Conservation (phyloP, 2,329 filamentous ascomycete species). For the Colletotrichum somersetense region DNA sequence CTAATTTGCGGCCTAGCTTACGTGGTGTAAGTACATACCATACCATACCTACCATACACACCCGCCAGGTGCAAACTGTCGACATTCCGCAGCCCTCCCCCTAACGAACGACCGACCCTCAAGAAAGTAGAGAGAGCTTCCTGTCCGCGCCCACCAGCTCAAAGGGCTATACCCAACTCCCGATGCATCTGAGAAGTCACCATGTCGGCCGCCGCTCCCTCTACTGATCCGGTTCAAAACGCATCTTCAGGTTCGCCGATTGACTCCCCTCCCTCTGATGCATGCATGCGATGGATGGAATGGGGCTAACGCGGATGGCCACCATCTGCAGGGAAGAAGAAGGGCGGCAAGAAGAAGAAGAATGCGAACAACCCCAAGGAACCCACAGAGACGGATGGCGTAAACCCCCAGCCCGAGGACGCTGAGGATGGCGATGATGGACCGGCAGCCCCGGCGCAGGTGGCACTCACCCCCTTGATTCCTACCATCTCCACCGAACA, state of each 20-base stretch:
- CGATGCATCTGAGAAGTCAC: constrained; percentile 41
- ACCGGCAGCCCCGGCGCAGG: constrained; percentile 55
- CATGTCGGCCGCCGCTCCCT: constrained; percentile 49
- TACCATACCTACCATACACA: not conserved
- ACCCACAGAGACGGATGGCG: constrained; percentile 51
- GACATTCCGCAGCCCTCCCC: constrained; percentile 30
- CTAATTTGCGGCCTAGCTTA: constrained; percentile 41
- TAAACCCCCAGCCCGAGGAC: constrained; percentile 49
- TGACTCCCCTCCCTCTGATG: constrained; percentile 13
- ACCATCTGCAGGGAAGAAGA: constrained; percentile 62
- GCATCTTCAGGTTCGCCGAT: constrained; percentile 47
- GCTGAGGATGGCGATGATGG: constrained; percentile 59
- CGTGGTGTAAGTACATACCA: constrained; percentile 41
- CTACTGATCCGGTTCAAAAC: constrained; percentile 46
- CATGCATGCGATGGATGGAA: not conserved
- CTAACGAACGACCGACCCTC: constrained; percentile 8
- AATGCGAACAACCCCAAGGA: constrained; percentile 63
- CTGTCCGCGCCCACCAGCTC: constrained; percentile 35
- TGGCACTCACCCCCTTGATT: constrained; percentile 41
- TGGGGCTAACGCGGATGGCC: constrained; percentile 14
- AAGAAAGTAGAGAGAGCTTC: constrained; percentile 14
- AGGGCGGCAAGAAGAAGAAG: constrained; percentile 72
- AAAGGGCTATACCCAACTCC: constrained; percentile 38
- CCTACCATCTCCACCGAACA: constrained; percentile 12
- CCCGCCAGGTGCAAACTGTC: constrained; percentile 27